phyloP scores from a whole-genome alignment of 2,329 filamentous ascomycete genomes.

The Epichloe elymi region DNA sequence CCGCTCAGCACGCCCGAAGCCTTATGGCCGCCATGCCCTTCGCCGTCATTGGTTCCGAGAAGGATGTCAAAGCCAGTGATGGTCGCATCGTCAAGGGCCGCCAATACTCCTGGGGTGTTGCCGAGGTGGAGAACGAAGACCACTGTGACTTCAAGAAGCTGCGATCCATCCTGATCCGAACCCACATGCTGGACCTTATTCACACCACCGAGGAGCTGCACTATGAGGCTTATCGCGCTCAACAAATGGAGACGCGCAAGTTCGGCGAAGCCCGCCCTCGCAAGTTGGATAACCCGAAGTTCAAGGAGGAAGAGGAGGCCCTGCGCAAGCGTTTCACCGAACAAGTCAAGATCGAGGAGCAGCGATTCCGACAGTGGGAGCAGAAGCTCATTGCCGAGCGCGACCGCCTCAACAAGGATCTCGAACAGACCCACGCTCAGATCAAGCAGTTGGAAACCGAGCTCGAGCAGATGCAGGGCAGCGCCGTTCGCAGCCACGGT shows the following conservation, averaged over 20 bases:
- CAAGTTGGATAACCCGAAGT: slow-evolving; percentile 99
- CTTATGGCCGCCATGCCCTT: slow-evolving; percentile 97
- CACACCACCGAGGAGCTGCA: slow-evolving; percentile 99
- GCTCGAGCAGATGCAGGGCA: slow-evolving; percentile 87
- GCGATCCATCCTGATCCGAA: slow-evolving; percentile 94
- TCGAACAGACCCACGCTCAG: slow-evolving; percentile 91
- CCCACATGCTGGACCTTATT: slow-evolving; percentile 98
- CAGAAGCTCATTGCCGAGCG: slow-evolving; percentile 99
- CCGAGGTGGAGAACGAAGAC: slow-evolving; percentile 98
- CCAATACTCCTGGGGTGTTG: slow-evolving; percentile 98
- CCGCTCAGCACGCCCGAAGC: slow-evolving; percentile 85
- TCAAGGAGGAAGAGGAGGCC: slow-evolving; percentile 99
- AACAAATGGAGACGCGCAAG: slow-evolving; percentile 99
- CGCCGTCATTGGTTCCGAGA: slow-evolving; percentile 96
- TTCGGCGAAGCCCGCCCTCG: slow-evolving; percentile 94
- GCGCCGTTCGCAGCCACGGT: slow-evolving; percentile 78
- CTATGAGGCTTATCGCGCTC: slow-evolving; percentile 97
- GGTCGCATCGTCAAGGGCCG: slow-evolving; percentile 96
- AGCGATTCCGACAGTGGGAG: slow-evolving; percentile 98
- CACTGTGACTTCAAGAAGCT: slow-evolving; percentile 99
- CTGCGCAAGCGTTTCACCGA: slow-evolving; percentile 98
- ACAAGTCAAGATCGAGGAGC: slow-evolving; percentile 99
- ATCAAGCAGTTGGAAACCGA: slow-evolving; percentile 89
- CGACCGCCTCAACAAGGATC: slow-evolving; percentile 98
- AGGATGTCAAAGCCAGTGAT: slow-evolving; percentile 94